Evolutionary conservation across 441 rosid species (phyloP).

Genomic region (Omphalea diandra): DNA sequence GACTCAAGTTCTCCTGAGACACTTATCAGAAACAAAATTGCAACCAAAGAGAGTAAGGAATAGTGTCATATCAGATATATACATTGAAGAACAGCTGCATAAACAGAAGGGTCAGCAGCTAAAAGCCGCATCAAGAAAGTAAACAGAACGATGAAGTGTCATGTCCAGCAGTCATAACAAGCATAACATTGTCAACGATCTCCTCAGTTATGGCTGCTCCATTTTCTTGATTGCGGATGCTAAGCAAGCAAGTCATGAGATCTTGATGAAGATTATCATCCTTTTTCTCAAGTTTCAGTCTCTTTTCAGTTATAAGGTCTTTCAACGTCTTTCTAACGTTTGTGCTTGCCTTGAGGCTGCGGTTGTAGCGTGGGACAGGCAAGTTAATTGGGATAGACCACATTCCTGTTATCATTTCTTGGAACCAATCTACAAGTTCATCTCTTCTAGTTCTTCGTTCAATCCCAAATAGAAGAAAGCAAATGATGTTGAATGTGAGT

Average conservation of each 20-base stretch:
- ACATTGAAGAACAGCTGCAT: conserved; percentile 51
- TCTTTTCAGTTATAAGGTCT: conserved; percentile 38
- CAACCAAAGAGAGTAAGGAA: too few species aligned
- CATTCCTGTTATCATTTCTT: conserved; percentile 42
- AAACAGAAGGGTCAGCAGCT: conserved; percentile 34
- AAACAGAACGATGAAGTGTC: conserved; percentile 47
- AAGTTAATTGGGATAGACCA: conserved; percentile 54
- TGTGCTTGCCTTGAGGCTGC: conserved; percentile 39
- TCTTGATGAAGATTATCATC: conserved; percentile 32
- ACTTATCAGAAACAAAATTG: too few species aligned
- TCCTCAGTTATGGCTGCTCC: conserved; percentile 37
- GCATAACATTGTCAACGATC: conserved; percentile 45
- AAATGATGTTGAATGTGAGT: conserved; percentile 49
- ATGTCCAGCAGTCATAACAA: conserved; percentile 54
- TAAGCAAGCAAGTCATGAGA: conserved; percentile 44
- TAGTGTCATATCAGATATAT: background rate
- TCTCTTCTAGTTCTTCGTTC: conserved; percentile 43
- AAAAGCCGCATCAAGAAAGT: conserved; percentile 47
- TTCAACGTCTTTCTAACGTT: conserved; percentile 29
- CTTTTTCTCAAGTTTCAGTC: conserved; percentile 29
- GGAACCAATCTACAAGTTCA: conserved; percentile 27
- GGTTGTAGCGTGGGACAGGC: conserved; percentile 48
- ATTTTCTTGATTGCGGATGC: conserved; percentile 19
- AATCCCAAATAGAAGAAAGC: conserved; percentile 42
- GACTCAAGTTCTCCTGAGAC: too few species aligned